Conservation (phyloP, 169 alveolate genomes). For the Cryptosporidium baileyi region DNA sequence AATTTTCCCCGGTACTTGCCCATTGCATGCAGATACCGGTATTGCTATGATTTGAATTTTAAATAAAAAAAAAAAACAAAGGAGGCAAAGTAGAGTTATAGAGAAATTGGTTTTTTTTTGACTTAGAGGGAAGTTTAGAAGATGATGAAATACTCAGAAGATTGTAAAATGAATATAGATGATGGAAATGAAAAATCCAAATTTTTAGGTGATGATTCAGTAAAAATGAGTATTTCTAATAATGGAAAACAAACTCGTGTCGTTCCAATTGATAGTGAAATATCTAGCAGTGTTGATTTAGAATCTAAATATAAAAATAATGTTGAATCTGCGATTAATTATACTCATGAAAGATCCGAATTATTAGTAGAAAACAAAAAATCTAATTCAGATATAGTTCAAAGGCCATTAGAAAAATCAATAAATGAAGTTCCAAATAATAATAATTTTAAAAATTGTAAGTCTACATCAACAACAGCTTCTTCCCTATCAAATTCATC, state of each 20-base stretch:
- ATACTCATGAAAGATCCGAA: background rate
- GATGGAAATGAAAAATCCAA: slow-evolving; percentile 13
- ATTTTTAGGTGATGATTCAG: background rate
- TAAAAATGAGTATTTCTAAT: background rate
- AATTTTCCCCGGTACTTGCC: slow-evolving; percentile 35
- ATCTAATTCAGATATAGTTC: background rate
- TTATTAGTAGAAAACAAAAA: background rate
- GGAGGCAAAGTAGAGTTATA: slow-evolving; percentile 2
- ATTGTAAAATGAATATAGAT: background rate
- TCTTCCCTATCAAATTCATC: slow-evolving; percentile 9
- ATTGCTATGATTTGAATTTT: background rate
- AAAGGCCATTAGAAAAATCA: background rate
- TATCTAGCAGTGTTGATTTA: background rate
- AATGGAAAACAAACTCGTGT: slow-evolving; percentile 51
- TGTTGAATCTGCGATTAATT: background rate
- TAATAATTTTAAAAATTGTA: slow-evolving; percentile 4
- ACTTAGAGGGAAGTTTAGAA: background rate
- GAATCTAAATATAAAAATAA: background rate
- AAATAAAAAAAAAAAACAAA: background rate
- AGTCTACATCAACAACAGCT: slow-evolving; percentile 52
- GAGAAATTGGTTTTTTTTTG: background rate
- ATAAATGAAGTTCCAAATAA: background rate
- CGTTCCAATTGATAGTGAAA: slow-evolving; percentile 15
- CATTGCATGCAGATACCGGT: slow-evolving; percentile 70
- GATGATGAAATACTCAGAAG: slow-evolving; percentile 42